Conservation (phyloP, 140 eudicot genomes). For the Artemisia princeps region DNA sequence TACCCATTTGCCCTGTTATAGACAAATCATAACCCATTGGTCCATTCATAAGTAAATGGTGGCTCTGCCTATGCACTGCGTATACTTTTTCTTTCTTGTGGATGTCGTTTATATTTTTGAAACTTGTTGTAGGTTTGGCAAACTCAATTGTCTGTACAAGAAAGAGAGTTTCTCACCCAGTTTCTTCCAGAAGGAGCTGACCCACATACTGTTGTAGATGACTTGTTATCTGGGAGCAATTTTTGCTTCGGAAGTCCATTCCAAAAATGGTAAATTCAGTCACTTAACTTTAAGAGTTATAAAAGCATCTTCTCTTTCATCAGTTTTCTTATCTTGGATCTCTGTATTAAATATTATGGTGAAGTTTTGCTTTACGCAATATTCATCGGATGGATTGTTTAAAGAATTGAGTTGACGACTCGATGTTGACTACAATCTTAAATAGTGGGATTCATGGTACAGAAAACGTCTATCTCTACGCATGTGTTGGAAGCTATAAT, state of each 20-base stretch:
- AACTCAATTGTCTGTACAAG: slow-evolving; percentile 55
- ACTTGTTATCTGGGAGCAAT: slow-evolving; percentile 65
- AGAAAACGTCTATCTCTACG: neutral
- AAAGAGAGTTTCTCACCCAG: slow-evolving; percentile 58
- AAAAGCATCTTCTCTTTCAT: neutral
- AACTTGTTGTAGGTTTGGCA: slow-evolving; percentile 64
- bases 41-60: no score
- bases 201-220: slow-evolving; percentile 45
- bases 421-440: neutral
- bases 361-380: neutral
- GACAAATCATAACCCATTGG: no score
- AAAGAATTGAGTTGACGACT: neutral
- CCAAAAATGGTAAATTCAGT: slow-evolving; percentile 45
- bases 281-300: slow-evolving; percentile 16
- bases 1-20: no score
- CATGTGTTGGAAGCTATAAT: slow-evolving; percentile 11
- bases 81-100: neutral
- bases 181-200: slow-evolving; percentile 66
- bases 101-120: slow-evolving; percentile 19
- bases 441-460: neutral
- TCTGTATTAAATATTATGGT: neutral
- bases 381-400: neutral
- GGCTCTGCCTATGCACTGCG: no score
- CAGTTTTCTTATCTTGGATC: no score
- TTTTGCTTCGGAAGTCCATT: slow-evolving; percentile 74